Conservation (phyloP, 106 monocot genomes). For the Apostasia ramifera region DNA sequence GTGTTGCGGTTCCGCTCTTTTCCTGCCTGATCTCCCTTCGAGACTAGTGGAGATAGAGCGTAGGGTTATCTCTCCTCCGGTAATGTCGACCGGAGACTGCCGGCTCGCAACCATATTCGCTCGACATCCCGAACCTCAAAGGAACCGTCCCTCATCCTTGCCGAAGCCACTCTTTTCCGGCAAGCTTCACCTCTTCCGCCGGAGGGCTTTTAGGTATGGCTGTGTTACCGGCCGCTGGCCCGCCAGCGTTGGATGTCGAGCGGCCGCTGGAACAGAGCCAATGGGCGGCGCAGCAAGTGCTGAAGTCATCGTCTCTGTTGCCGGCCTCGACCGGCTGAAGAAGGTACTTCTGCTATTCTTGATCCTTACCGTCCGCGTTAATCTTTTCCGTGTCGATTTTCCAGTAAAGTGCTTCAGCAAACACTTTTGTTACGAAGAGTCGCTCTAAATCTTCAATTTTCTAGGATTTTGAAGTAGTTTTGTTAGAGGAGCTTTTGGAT, state of each 20-base stretch:
- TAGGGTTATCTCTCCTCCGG: too few relatives aligned
- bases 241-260: background rate
- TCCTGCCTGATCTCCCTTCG: too few relatives aligned
- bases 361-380: too few relatives aligned
- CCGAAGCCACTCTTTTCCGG: background rate
- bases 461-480: too few relatives aligned
- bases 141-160: background rate
- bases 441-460: too few relatives aligned
- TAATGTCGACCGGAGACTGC: background rate
- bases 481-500: too few relatives aligned
- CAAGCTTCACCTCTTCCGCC: background rate
- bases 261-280: background rate
- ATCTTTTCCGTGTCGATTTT: too few relatives aligned
- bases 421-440: too few relatives aligned
- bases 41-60: too few relatives aligned
- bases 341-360: background rate
- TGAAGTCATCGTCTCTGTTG: background rate
- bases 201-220: background rate
- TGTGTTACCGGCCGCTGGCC: background rate
- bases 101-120: background rate
- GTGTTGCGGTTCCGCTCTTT: too few relatives aligned
- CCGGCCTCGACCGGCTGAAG: conserved; percentile 4
- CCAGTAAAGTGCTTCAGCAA: too few relatives aligned
- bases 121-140: background rate
- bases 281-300: background rate